Evolutionary conservation across 75 land plant genomes (phyloP).

Genomic region (Gnetum montanum): DNA sequence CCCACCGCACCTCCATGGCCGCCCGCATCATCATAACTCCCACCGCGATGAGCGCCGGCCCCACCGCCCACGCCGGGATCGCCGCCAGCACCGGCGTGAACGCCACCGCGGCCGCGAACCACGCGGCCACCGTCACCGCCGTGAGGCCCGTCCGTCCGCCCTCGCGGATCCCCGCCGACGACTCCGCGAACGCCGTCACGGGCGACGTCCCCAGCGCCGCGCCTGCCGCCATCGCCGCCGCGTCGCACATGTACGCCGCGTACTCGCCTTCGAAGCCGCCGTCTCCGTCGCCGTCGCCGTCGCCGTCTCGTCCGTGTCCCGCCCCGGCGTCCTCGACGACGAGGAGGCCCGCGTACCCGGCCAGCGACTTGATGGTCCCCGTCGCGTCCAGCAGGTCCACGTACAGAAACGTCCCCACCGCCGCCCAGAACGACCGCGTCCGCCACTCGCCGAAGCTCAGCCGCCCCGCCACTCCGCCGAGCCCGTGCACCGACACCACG

Average conservation of each 20-base stretch:
- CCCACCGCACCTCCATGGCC: conserved; percentile 38
- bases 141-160: conserved; percentile 90
- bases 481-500: conserved; percentile 14
- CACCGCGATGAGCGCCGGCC: conserved; percentile 81
- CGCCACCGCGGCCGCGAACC: conserved; percentile 59
- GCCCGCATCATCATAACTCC: conserved; percentile 47
- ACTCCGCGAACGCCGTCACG: conserved; percentile 63
- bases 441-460: conserved; percentile 12
- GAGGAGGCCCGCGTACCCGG: conserved; percentile 64
- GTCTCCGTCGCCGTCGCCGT: conserved; percentile 20
- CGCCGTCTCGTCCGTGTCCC: too few species aligned
- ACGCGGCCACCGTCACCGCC: conserved; percentile 52
- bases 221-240: conserved; percentile 46
- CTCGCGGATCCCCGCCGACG: conserved; percentile 74
- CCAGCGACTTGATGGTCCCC: conserved; percentile 82
- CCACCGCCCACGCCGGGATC: conserved; percentile 91
- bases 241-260: conserved; percentile 77
- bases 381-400: conserved; percentile 85
- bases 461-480: conserved; percentile 16
- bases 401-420: conserved; percentile 32
- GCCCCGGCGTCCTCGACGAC: too few species aligned
- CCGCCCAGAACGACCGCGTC: conserved; percentile 12
- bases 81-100: conserved; percentile 69
- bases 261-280: conserved; percentile 84
- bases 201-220: conserved; percentile 64